Conservation (phyloP, 306 rosid genomes). For the Pachyrhizus erosus region DNA sequence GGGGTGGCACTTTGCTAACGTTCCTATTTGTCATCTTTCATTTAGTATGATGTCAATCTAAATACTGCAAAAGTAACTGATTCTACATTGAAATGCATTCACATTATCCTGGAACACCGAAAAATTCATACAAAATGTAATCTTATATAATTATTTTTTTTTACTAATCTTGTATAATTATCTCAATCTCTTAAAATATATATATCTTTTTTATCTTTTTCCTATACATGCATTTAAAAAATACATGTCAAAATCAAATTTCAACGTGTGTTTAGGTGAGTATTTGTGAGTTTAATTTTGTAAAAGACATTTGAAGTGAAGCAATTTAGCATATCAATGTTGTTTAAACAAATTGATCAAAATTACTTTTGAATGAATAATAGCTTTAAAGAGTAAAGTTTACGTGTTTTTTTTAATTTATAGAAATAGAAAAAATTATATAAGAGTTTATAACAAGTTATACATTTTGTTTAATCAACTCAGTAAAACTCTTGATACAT, state of each 20-base stretch:
- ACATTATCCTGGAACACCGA: background rate
- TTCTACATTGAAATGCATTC: background rate
- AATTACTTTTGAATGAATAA: background rate
- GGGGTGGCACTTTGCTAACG: conserved; percentile 51
- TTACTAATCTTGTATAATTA: too few relatives aligned
- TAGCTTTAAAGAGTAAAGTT: background rate
- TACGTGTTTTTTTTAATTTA: too few relatives aligned
- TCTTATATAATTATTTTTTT: background rate
- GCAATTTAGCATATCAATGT: background rate
- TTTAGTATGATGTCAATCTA: conserved; percentile 47
- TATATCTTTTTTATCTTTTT: background rate
- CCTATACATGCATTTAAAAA: background rate
- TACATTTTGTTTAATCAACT: too few relatives aligned
- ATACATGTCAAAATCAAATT: background rate
- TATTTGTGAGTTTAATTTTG: too few relatives aligned
- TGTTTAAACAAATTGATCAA: background rate
- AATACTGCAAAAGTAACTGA: background rate
- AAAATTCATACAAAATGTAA: background rate
- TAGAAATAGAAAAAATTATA: too few relatives aligned
- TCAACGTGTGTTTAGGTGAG: background rate
- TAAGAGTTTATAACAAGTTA: too few relatives aligned
- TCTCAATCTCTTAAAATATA: too few relatives aligned
- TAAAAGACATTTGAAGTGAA: background rate
- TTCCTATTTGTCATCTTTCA: conserved; percentile 52
- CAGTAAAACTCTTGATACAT: too few relatives aligned